Conservation (phyloP, 495 filamentous ascomycete species). For the Thermothielavioides terrestris region DNA sequence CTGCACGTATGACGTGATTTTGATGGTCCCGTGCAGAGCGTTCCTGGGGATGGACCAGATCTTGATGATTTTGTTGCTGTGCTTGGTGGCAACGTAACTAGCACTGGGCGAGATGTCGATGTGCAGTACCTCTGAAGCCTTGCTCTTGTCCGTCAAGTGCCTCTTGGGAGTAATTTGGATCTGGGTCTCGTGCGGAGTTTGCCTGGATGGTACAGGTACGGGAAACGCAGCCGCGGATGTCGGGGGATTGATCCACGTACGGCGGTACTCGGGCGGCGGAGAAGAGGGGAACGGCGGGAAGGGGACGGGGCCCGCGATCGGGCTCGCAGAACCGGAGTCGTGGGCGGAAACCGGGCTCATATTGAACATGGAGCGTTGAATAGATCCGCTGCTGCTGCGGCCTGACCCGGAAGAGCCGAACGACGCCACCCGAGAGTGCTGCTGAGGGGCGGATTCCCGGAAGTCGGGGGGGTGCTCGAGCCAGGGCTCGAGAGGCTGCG, state of each 20-base stretch:
- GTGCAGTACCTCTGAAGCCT: constrained; percentile 18
- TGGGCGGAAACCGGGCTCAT: background rate
- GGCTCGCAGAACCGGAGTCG: background rate
- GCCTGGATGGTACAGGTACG: background rate
- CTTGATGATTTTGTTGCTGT: constrained; percentile 20
- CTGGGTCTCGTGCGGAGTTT: background rate
- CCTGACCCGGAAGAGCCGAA: background rate
- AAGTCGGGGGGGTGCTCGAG: background rate
- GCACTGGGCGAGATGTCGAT: constrained; percentile 18
- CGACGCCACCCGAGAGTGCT: background rate
- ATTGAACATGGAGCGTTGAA: background rate
- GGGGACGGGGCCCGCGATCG: background rate
- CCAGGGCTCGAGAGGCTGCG: background rate
- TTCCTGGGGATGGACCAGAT: constrained; percentile 22
- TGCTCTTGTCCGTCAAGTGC: constrained; percentile 18
- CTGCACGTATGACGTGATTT: constrained; percentile 21
- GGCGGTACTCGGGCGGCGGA: constrained; percentile 4
- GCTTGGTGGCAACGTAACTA: constrained; percentile 14
- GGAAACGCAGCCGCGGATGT: background rate
- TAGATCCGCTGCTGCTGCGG: background rate
- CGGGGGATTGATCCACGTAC: background rate
- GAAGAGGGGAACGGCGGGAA: background rate
- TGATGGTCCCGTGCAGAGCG: constrained; percentile 17
- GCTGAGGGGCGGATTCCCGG: background rate
- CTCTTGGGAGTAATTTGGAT: constrained; percentile 11